Conservation (phyloP, 805 yeast genomes). For the Candida pseudofarinosa region DNA sequence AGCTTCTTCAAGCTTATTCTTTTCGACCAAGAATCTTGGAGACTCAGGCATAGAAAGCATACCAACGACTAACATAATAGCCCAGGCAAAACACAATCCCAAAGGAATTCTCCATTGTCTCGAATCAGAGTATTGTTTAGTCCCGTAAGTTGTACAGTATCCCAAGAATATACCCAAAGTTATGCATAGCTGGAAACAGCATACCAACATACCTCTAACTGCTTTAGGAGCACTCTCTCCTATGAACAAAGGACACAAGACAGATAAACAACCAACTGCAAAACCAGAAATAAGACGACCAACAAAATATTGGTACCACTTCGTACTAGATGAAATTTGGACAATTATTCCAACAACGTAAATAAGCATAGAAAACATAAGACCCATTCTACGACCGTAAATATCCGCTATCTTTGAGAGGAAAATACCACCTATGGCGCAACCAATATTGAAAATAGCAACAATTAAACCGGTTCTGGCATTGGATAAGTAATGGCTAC, state of each 20-base stretch:
- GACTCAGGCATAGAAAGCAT: constrained; percentile 65
- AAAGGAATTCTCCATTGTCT: constrained; percentile 68
- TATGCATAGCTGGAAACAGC: constrained; percentile 65
- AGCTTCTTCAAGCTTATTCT: constrained; percentile 49
- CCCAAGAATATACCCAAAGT: constrained; percentile 71
- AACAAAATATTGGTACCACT: constrained; percentile 62
- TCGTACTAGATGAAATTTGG: constrained; percentile 50
- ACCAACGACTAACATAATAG: constrained; percentile 45
- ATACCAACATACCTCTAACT: constrained; percentile 66
- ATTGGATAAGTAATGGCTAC: constrained; percentile 37
- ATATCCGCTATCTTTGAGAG: constrained; percentile 55
- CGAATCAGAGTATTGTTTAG: constrained; percentile 48
- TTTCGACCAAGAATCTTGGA: constrained; percentile 57
- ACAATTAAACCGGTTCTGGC: constrained; percentile 50
- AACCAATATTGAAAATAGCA: constrained; percentile 60
- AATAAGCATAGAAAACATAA: constrained; percentile 49
- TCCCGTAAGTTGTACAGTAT: constrained; percentile 61
- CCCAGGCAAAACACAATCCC: constrained; percentile 52
- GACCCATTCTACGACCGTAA: constrained; percentile 56
- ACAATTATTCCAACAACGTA: constrained; percentile 58
- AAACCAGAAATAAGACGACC: constrained; percentile 69
- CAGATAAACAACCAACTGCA: constrained; percentile 72
- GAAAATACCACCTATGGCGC: constrained; percentile 67
- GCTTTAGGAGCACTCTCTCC: constrained; percentile 69
- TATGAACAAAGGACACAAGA: constrained; percentile 62